Conservation (phyloP, 2,329 filamentous ascomycete genomes). For the Colletotrichum sp. region DNA sequence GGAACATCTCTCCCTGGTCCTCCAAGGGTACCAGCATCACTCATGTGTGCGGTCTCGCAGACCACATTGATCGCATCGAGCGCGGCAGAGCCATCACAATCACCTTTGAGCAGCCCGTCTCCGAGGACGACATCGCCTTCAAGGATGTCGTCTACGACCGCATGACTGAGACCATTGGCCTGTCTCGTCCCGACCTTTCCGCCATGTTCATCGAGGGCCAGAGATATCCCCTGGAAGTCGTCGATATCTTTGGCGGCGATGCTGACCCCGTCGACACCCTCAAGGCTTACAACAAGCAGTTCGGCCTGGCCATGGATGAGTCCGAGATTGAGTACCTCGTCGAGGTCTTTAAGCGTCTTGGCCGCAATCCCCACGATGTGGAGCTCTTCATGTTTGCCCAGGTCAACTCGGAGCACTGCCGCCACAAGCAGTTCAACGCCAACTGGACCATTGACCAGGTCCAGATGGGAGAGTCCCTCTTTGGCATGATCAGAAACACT, state of each 20-base stretch:
- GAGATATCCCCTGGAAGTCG: constrained; percentile 69
- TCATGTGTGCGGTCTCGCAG: constrained; percentile 83
- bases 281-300: constrained; percentile 80
- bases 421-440: constrained; percentile 92
- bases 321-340: constrained; percentile 94
- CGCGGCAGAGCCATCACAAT: constrained; percentile 80
- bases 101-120: constrained; percentile 57
- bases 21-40: constrained; percentile 95
- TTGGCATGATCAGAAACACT: constrained; percentile 96
- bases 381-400: constrained; percentile 99
- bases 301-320: constrained; percentile 85
- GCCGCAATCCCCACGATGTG: constrained; percentile 79
- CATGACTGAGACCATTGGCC: constrained; percentile 88
- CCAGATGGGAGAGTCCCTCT: constrained; percentile 79
- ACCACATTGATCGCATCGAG: constrained; percentile 78
- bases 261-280: constrained; percentile 73
- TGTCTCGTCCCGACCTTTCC: constrained; percentile 70
- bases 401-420: constrained; percentile 95
- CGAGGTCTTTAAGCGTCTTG: constrained; percentile 52
- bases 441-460: constrained; percentile 93
- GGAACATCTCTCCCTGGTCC: constrained; percentile 95
- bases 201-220: constrained; percentile 78
- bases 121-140: constrained; percentile 54
- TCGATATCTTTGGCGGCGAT: constrained; percentile 73
- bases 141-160: constrained; percentile 84